Conservation (phyloP, 176 grass and related monocot genomes). For the Phoenix dactylifera region DNA sequence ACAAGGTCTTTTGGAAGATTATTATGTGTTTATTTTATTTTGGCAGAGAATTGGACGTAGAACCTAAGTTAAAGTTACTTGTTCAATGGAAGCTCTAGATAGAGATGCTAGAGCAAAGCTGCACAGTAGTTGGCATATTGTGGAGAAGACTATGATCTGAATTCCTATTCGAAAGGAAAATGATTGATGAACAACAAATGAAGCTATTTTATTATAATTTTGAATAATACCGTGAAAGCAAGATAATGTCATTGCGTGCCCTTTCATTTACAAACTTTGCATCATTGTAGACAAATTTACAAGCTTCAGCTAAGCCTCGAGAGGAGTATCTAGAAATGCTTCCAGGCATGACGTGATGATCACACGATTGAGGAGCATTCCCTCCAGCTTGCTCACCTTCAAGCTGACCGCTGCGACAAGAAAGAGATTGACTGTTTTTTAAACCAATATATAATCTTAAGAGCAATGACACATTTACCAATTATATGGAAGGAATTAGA, state of each 20-base stretch:
- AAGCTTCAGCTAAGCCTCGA: constrained; percentile 71
- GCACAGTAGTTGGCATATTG: too few relatives aligned
- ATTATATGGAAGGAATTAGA: too few relatives aligned
- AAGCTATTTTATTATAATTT: neutral
- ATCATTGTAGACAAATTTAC: constrained; percentile 85
- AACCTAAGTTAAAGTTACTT: too few relatives aligned
- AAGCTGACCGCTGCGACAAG: constrained; percentile 21
- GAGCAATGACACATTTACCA: too few relatives aligned
- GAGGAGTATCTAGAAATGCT: constrained; percentile 31
- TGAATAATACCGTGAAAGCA: constrained; percentile 72
- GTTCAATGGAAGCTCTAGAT: too few relatives aligned
- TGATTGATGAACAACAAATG: neutral
- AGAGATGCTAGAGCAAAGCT: too few relatives aligned
- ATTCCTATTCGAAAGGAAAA: neutral
- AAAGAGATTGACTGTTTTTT: neutral
- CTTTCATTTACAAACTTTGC: constrained; percentile 99
- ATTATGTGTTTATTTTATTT: too few relatives aligned
- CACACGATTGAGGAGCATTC: constrained; percentile 24
- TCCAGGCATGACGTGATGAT: constrained; percentile 23
- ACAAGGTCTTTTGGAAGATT: too few relatives aligned
- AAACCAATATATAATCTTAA: constrained; percentile 1
- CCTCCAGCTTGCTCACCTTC: constrained; percentile 22
- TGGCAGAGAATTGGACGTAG: too few relatives aligned
- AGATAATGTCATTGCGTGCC: constrained; percentile 77
- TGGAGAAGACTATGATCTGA: too few relatives aligned